Base-by-base conservation (phyloP, 768 basidiomycete species). In the Rhodotorula taiwanensis region DNA sequence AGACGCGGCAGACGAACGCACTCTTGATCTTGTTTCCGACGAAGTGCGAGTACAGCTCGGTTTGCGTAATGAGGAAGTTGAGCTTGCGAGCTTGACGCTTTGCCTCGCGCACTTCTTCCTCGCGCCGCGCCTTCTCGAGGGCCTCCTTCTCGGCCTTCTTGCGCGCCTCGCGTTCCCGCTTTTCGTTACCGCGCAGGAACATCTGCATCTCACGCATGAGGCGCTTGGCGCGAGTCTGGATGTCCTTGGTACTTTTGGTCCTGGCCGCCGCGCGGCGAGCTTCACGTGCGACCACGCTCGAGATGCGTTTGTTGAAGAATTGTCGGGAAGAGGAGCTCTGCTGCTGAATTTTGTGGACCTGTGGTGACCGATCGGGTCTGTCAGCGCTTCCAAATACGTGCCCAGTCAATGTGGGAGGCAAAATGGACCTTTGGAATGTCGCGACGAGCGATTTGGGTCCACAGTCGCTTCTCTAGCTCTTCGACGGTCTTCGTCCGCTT, bases 101-200 rank as follows among this genome's bases (percentile, higher is more conserved):
- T 18, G 88, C 87, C 77, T 99, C 95, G 45, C 94, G 82, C 73
- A 85, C 88, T 77, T 95, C 91, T 75, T 94, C 92, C 76, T 94
- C 91, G 36, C 89, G 77, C 76, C 85, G 88, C 28, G 88, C 83
- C 54, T 89, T 83, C 72, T 93, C 90, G 71, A 84, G 81, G 16
- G 91, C 90, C 75, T 95, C 93, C 75, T 92, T 92, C 75, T 97
- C 91, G 71, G 93, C 91, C 53, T 88, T 88, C 76, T 88, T 90
- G 67, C 92, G 84, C 18, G 87, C 83, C 65, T 95, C 92, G 50
- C 90, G 80, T 77, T 97, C 94, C 75, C 94, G 91, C 72, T 91
- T 91, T 77, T 98, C 94, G 69, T 95, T 97, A 77, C 91, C 91
- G 78, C 89, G 93, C 91, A 91, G 95, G 77, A 93, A 92, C 25